Evolutionary conservation across 2,329 filamentous ascomycete genomes (phyloP).

Genomic region (Fusarium sp.): DNA sequence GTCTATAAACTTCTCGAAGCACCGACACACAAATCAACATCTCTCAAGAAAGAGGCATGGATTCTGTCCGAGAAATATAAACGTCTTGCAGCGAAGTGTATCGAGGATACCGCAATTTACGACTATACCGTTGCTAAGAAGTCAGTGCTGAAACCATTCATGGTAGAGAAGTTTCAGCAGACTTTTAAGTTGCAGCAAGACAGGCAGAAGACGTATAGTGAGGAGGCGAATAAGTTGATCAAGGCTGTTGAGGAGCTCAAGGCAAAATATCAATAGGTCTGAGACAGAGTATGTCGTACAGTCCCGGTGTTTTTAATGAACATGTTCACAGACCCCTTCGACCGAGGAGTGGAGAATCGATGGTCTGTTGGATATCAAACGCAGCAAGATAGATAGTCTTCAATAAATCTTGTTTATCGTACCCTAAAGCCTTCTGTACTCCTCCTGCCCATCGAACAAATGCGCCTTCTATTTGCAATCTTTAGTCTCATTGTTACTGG

Average conservation of each 20-base stretch:
- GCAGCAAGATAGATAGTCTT: no score
- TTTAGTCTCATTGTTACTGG: background rate
- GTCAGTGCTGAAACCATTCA: constrained; percentile 27
- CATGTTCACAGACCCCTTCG: no score
- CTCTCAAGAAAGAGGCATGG: constrained; percentile 32
- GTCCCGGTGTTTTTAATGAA: no score
- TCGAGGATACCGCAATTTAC: constrained; percentile 31
- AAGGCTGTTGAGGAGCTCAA: background rate
- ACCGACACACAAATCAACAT: constrained; percentile 25
- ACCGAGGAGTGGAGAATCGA: no score
- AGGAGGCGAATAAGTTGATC: background rate
- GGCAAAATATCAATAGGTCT: background rate
- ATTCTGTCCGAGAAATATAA: constrained; percentile 27
- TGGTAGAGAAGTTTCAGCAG: constrained; percentile 28
- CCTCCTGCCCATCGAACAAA: no score
- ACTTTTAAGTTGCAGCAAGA: constrained; percentile 17
- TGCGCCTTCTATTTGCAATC: no score
- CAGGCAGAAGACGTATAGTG: background rate
- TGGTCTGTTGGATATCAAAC: no score
- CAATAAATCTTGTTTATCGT: no score
- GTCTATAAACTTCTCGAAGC: constrained; percentile 27
- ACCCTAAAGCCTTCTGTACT: no score
- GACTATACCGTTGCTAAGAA: constrained; percentile 24
- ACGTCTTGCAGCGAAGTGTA: constrained; percentile 27
- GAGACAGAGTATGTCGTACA: no score